These are phyloP conservation scores for Ogataea angusta DNA, from an alignment of 805 yeast species.

Conservation along the genomic window DNA sequence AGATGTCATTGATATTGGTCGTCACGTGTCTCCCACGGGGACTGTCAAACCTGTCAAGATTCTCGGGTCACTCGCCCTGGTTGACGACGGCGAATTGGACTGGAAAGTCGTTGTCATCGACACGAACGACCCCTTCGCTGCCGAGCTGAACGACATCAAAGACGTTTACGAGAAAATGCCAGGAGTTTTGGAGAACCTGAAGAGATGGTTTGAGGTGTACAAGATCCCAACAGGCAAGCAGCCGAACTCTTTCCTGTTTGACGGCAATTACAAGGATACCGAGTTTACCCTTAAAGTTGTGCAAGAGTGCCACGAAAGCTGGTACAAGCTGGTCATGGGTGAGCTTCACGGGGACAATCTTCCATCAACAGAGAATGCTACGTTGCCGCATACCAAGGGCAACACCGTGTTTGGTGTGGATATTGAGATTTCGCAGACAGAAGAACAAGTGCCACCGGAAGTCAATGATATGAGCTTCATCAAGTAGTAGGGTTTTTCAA, in stretches of 20 bases:
- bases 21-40: conserved; percentile 42
- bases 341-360: conserved; percentile 31
- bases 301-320: conserved; percentile 61
- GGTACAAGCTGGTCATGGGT: conserved; percentile 57
- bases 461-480: conserved; percentile 27
- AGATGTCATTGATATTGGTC: conserved; percentile 90
- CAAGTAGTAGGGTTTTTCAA: conserved; percentile 26
- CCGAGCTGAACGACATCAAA: conserved; percentile 54
- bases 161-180: conserved; percentile 72
- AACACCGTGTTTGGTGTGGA: conserved; percentile 27
- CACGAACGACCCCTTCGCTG: conserved; percentile 60
- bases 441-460: conserved; percentile 38
- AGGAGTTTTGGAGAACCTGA: conserved; percentile 63
- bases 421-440: conserved; percentile 24
- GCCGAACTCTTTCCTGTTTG: conserved; percentile 68
- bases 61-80: conserved; percentile 72
- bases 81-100: conserved; percentile 95
- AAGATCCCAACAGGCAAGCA: conserved; percentile 82
- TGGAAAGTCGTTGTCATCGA: conserved; percentile 85
- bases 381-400: conserved; percentile 31
- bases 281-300: conserved; percentile 58
- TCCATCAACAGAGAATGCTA: conserved; percentile 40
- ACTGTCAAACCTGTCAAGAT: conserved; percentile 62
- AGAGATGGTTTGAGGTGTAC: conserved; percentile 80
- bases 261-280: conserved; percentile 60